Percentiles rank a stretch among this genome's conserved stretches.
Conservation (phyloP, 306 rosid genomes). For the Datisca glomerata region DNA sequence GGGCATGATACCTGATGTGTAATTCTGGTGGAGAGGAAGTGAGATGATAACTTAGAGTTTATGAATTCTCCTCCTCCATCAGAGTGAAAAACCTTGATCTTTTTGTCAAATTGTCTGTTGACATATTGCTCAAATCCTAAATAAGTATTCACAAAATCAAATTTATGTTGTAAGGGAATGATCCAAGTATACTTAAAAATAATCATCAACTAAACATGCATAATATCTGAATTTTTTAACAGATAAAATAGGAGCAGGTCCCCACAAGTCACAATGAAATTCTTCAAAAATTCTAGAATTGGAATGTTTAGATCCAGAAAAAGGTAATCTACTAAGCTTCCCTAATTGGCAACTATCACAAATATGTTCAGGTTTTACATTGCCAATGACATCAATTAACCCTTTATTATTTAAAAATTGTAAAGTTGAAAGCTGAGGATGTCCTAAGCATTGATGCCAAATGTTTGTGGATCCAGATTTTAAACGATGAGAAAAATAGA, state of each 20-base stretch:
- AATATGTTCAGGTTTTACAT: background rate
- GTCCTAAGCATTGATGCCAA: slow-evolving; percentile 1
- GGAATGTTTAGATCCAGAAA: background rate
- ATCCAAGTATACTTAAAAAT: slow-evolving; percentile 5
- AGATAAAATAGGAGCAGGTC: background rate
- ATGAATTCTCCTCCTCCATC: slow-evolving; percentile 6
- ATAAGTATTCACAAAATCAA: background rate
- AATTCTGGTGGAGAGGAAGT: background rate
- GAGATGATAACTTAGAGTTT: background rate
- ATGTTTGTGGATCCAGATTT: background rate
- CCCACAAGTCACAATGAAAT: slow-evolving; percentile 6
- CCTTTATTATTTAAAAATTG: background rate
- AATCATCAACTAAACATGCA: slow-evolving; percentile 4
- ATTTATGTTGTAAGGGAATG: background rate
- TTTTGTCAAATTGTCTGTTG: background rate
- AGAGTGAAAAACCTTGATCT: slow-evolving; percentile 1
- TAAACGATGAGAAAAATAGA: background rate
- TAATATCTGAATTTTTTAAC: slow-evolving; percentile 1
- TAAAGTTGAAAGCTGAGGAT: background rate
- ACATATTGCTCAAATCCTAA: background rate
- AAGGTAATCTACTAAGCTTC: slow-evolving; percentile 1
- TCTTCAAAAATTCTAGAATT: background rate
- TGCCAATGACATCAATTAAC: background rate
- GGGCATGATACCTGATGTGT: background rate
- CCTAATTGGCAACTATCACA: slow-evolving; percentile 9